These are phyloP conservation scores for Xenoacremonium recifei DNA, from an alignment of 2,329 filamentous ascomycete genomes.

Conservation along the genomic window DNA sequence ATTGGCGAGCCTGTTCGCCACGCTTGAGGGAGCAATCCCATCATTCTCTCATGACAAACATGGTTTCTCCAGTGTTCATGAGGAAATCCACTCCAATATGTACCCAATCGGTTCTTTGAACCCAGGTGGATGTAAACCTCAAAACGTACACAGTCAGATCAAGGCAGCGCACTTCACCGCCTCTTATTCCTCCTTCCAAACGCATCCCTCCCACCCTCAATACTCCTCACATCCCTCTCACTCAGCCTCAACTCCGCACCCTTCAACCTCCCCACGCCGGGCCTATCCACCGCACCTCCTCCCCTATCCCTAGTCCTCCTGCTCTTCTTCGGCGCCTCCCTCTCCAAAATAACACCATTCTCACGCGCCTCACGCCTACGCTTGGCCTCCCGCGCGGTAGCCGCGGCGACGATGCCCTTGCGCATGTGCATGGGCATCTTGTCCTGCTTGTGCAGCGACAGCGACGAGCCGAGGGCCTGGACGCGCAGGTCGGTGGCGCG, in stretches of 20 bases:
- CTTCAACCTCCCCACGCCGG: slow-evolving; percentile 75
- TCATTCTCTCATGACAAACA: too few species aligned
- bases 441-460: slow-evolving; percentile 71
- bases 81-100: too few species aligned
- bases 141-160: too few species aligned
- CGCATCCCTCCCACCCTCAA: slow-evolving; percentile 55
- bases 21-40: too few species aligned
- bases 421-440: slow-evolving; percentile 88
- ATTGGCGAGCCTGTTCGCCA: too few species aligned
- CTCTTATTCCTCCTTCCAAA: slow-evolving; percentile 38
- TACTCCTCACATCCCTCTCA: slow-evolving; percentile 70
- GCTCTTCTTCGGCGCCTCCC: slow-evolving; percentile 37
- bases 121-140: too few species aligned
- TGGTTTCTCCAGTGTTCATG: too few species aligned
- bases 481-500: slow-evolving; percentile 83
- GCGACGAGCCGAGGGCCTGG: slow-evolving; percentile 75
- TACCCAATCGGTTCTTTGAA: too few species aligned
- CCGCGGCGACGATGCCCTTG: slow-evolving; percentile 77
- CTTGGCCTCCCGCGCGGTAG: slow-evolving; percentile 63
- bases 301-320: slow-evolving; percentile 44
- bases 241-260: slow-evolving; percentile 79
- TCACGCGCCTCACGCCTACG: slow-evolving; percentile 78
- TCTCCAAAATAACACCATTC: slow-evolving; percentile 87
- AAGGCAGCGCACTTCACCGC: slow-evolving; percentile 13
- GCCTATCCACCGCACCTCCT: slow-evolving; percentile 70